Base-by-base conservation (phyloP, 2,329 filamentous ascomycete species). In the Penicillium sp. region DNA sequence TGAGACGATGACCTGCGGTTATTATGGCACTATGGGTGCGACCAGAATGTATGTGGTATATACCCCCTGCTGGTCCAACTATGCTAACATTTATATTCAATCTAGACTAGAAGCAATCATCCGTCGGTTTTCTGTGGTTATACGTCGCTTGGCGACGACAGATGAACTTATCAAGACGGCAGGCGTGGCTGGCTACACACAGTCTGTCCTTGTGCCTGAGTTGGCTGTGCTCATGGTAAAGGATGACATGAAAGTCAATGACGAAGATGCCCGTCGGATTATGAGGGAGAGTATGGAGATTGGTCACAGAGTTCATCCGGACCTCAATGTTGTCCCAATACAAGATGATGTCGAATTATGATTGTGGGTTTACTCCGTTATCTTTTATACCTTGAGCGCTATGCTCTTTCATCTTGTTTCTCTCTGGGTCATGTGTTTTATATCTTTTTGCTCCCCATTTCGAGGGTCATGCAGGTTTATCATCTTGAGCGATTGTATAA, bases 11-110 rank as follows among this genome's bases (percentile, higher is more conserved):
- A 86, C 83, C 3, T 88, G 89, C 10, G 91, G 91, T 0, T 96
- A 96, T 73, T 96, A 96, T 73, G 91, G 91, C 1, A 82, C 87
- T 3, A 83, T 86, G 19, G 91, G 91, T 1, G 80, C 88, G 49
- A 83, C 84, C 46, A 75, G 82, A 49, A 90, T 96, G 82, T 88
- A 85, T 54, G 62, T 38, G 8, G 5, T 28, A 26, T 38, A 37
- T 31, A 22, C 10, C 8, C 14, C n/a, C 6, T 38, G 4, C 4
- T 10, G 10, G 26, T 16, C 9, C 1, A 0, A 10, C 9, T 12
- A 9, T 1, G 19, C 41, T 57, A 57, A 59, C 26, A 11, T 16
- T 14, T 49, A 1, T 41, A 12, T 31, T 30, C 4, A 8, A 14
- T 40, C 14, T 46, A 80, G 77, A 71, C 57, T 77, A 48, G 68